These are phyloP conservation scores for Paralagenidium karlingii DNA, from an alignment of 352 stramenopile species.

Conservation along the genomic window DNA sequence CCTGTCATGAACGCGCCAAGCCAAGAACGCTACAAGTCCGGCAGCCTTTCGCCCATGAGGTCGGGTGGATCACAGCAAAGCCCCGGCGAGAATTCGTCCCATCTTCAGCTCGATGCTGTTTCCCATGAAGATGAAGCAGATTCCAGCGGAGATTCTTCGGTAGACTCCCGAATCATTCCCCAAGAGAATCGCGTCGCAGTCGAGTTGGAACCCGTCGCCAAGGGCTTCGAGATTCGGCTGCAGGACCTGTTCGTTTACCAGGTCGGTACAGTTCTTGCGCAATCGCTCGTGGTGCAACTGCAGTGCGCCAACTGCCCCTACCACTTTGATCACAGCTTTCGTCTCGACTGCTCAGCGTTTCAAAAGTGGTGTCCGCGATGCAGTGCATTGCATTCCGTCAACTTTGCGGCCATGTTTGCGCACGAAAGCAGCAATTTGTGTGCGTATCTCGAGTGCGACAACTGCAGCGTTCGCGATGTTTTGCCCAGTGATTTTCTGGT, in stretches of 20 bases:
- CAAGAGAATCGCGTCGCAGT: conserved; percentile 25
- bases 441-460: conserved; percentile 58
- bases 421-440: conserved; percentile 49
- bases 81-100: too few relatives aligned
- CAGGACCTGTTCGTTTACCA: conserved; percentile 66
- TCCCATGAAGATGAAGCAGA: conserved; percentile 10
- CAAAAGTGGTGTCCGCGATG: conserved; percentile 77
- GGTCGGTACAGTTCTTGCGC: conserved; percentile 58
- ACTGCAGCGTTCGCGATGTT: conserved; percentile 58
- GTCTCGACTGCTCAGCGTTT: conserved; percentile 21
- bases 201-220: conserved; percentile 33
- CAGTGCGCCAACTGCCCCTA: conserved; percentile 64
- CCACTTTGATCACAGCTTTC: conserved; percentile 45
- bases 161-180: conserved; percentile 38
- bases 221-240: conserved; percentile 38
- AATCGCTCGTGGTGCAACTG: conserved; percentile 46
- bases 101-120: too few relatives aligned
- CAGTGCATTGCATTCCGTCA: conserved; percentile 54
- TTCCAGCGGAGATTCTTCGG: conserved; percentile 1
- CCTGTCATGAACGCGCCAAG: not conserved
- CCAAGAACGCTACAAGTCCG: too few relatives aligned
- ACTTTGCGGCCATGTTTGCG: conserved; percentile 50
- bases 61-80: too few relatives aligned
- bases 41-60: too few relatives aligned
- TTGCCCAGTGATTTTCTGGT: conserved; percentile 57